Conservation (phyloP, 805 yeast species). For the Naumovozyma baii region DNA sequence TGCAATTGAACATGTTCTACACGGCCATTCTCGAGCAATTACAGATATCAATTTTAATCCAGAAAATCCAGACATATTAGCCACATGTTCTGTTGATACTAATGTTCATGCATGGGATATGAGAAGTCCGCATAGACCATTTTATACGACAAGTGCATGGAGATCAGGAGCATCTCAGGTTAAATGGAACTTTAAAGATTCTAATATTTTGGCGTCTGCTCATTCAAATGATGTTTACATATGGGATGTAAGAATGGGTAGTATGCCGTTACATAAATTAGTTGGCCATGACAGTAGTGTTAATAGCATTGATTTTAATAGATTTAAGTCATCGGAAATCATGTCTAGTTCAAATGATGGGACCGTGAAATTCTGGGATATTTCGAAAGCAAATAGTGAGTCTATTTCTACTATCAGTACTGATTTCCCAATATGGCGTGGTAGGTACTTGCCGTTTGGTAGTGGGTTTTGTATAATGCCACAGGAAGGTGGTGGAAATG, state of each 20-base stretch:
- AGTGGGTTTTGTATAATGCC: constrained; percentile 85
- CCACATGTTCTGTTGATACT: constrained; percentile 90
- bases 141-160: constrained; percentile 83
- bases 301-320: constrained; percentile 79
- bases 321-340: constrained; percentile 47
- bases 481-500: constrained; percentile 66
- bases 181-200: constrained; percentile 77
- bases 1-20: constrained; percentile 81
- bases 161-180: constrained; percentile 90
- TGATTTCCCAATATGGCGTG: constrained; percentile 80
- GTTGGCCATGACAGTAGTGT: constrained; percentile 77
- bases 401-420: constrained; percentile 57
- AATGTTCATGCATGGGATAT: constrained; percentile 86
- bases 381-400: constrained; percentile 31
- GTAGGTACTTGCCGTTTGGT: constrained; percentile 85
- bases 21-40: constrained; percentile 85
- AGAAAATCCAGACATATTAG: constrained; percentile 71
- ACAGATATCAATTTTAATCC: constrained; percentile 94
- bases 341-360: constrained; percentile 83
- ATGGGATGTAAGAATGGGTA: constrained; percentile 86
- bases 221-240: constrained; percentile 73
- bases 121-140: constrained; percentile 67
- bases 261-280: constrained; percentile 57
- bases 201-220: constrained; percentile 71
- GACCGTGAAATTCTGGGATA: constrained; percentile 77